Conservation (phyloP, 148 eudicot species). For the Polygonum aviculare region DNA sequence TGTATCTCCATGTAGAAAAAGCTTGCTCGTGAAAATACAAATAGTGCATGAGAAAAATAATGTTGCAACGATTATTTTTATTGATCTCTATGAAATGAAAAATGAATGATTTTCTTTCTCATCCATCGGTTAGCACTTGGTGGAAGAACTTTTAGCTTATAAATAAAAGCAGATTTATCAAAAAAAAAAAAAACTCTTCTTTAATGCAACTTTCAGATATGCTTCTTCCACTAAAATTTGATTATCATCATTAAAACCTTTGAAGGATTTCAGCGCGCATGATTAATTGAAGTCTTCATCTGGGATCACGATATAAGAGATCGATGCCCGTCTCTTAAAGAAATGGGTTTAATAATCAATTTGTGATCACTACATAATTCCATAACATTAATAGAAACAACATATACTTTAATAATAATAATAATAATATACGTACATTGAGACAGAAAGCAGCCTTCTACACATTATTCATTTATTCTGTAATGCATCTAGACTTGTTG, state of each 20-base stretch:
- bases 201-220: conserved; percentile 2
- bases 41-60: background rate
- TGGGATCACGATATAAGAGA: background rate
- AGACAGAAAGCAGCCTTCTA: background rate
- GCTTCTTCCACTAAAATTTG: conserved; percentile 5
- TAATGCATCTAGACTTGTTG: background rate
- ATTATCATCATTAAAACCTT: conserved; percentile 5
- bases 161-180: background rate
- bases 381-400: background rate
- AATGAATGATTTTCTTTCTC: background rate
- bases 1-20: background rate
- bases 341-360: background rate
- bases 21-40: background rate
- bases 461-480: background rate
- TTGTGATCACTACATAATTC: background rate
- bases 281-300: background rate
- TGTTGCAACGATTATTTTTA: background rate
- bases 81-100: background rate
- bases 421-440: background rate
- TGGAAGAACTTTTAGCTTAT: conserved; percentile 3
- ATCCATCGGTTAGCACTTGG: background rate
- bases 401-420: background rate
- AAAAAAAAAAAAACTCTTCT: background rate
- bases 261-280: background rate
- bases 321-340: conserved; percentile 3